Evolutionary conservation across 495 filamentous ascomycete genomes (phyloP), one percentile per base, ranked within the genome.

Genomic region (Penicillium steckii): DNA sequence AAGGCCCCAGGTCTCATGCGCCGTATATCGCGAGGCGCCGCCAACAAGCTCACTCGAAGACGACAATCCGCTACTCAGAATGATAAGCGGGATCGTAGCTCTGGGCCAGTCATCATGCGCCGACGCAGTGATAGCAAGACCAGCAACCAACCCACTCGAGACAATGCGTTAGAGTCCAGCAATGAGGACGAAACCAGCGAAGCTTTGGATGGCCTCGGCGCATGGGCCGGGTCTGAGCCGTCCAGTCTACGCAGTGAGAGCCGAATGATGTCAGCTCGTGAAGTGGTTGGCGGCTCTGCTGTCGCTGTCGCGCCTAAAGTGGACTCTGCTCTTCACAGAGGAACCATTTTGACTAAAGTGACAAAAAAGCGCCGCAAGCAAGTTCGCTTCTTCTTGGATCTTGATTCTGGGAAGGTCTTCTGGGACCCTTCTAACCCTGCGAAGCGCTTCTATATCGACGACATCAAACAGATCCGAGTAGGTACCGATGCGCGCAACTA

Each of bases 401-500:
- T 86, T 18, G 85, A 90, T 45, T 79, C 87, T 5, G 90, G 86
- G 41, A 94, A 90, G 66, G 88, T 97, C 27, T 85, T 77, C 26
- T 98, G 94, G 94, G 86, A 95, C 68, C 80, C 82, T 13, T 84
- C 80, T 3, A 88, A 88, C 44, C 81, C 86, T 0, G 79, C 84
- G 1, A 97, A 95, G 55, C 82, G 80, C 15, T 88, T 98, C 57
- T 95, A 95, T 63, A 85, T 98, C 50, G 94, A 98, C 56, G 90
- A 98, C 62, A 91, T 98, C 60, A 86, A 86, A 57, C 90, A 95
- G 54, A 89, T 98, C 37, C 85, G 91, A 46, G 81, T 85, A 29
- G 93, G 90, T 29, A 77, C 82, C n/a, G 90, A 96, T 63, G 91
- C 91, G 27, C 80, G 85, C 40, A 91, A 95, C 56, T 95, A 96